These are phyloP conservation scores for Aspergillus ochraceus DNA, from an alignment of 2,329 filamentous ascomycete species.

Conservation along the genomic window DNA sequence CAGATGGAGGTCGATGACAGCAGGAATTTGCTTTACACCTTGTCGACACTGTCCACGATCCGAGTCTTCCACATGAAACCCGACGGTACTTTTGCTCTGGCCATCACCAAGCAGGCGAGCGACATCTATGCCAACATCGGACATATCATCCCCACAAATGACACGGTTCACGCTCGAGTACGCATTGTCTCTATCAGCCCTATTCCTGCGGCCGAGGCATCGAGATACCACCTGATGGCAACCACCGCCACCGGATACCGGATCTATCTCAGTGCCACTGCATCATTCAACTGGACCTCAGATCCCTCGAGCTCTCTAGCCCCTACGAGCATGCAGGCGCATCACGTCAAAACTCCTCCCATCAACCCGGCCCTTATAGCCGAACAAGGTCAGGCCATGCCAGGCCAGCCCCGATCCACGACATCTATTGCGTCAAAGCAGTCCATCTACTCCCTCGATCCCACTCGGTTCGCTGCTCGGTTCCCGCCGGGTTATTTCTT, in stretches of 20 bases:
- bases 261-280: constrained; percentile 87
- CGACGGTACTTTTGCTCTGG: constrained; percentile 52
- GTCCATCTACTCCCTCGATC: constrained; percentile 46
- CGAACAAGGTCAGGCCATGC: constrained; percentile 25
- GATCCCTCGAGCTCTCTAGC: constrained; percentile 63
- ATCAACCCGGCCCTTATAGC: constrained; percentile 29
- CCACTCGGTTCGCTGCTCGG: constrained; percentile 44
- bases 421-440: constrained; percentile 49
- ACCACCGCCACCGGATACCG: constrained; percentile 88
- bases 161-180: constrained; percentile 69
- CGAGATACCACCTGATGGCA: constrained; percentile 83
- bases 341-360: constrained; percentile 94
- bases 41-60: constrained; percentile 85
- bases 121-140: constrained; percentile 69
- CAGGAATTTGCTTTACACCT: constrained; percentile 82
- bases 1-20: constrained; percentile 88
- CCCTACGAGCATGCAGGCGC: constrained; percentile 95
- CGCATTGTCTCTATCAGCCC: constrained; percentile 81
- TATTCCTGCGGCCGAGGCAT: constrained; percentile 79
- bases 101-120: constrained; percentile 55
- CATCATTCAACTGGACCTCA: constrained; percentile 58
- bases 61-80: constrained; percentile 84
- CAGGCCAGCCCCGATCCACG: constrained; percentile 29
- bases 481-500: constrained; percentile 91
- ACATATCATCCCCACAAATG: constrained; percentile 74